A percentile compares a stretch with the other conserved stretches of the same genome.
Evolutionary conservation across 208 protist species (phyloP).

Genomic region (Wallacemonas sp.): DNA sequence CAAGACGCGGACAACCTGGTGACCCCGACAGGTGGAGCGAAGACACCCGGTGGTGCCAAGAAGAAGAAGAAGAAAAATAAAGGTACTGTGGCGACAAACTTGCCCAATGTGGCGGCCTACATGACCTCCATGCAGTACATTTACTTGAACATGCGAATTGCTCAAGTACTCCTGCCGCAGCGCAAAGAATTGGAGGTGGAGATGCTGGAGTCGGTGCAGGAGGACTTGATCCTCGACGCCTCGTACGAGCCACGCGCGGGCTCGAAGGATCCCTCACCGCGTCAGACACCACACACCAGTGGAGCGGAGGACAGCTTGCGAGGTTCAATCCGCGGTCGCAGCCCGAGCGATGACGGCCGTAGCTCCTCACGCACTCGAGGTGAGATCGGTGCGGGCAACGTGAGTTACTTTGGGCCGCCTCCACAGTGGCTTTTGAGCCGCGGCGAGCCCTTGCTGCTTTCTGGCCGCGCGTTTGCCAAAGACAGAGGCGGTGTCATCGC

Average conservation of each 20-base stretch:
- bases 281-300: not conserved
- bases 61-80: slow-evolving; percentile 7
- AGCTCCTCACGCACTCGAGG: not conserved
- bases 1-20: too few relatives aligned
- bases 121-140: slow-evolving; percentile 85
- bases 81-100: not conserved
- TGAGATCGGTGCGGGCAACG: not conserved
- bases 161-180: slow-evolving; percentile 63
- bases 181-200: slow-evolving; percentile 53
- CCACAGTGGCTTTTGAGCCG: slow-evolving; percentile 13
- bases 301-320: slow-evolving; percentile 13
- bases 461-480: slow-evolving; percentile 4
- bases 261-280: not conserved
- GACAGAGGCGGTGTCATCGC: not conserved
- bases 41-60: not conserved
- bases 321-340: not conserved
- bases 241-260: slow-evolving; percentile 33
- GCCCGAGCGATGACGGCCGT: not conserved
- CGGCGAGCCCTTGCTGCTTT: slow-evolving; percentile 12
- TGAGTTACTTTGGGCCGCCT: slow-evolving; percentile 8
- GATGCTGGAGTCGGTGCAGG: slow-evolving; percentile 72
- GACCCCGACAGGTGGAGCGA: too few relatives aligned
- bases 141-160: slow-evolving; percentile 83
- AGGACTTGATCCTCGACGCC: slow-evolving; percentile 71
- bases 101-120: slow-evolving; percentile 33